phyloP scores from a whole-genome alignment of 2,329 filamentous ascomycete genomes.

The Colletotrichum echinochloae region DNA sequence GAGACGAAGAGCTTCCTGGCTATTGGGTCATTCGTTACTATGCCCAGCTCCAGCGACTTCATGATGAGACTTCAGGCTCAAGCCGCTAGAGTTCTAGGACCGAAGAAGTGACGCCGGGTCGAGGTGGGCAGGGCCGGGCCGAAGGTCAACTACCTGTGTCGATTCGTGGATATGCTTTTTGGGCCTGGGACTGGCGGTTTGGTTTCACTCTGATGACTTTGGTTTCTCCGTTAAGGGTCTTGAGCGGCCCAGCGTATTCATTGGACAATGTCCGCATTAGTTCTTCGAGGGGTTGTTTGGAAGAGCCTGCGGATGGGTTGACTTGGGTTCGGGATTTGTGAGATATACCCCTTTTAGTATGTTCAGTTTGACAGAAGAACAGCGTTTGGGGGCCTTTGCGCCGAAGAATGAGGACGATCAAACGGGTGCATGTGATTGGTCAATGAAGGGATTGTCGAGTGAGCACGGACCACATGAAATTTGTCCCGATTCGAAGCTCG shows the following conservation, averaged over 20 bases:
- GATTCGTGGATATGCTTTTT: background rate
- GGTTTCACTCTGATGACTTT: background rate
- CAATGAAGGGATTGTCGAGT: background rate
- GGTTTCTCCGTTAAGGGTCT: background rate
- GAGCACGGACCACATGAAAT: slow-evolving; percentile 40
- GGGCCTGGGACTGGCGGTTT: background rate
- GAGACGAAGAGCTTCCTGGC: slow-evolving; percentile 2
- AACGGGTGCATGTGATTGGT: slow-evolving; percentile 30
- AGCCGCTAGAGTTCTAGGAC: too few species aligned
- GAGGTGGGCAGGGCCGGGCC: too few species aligned
- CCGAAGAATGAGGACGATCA: background rate
- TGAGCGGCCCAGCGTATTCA: background rate
- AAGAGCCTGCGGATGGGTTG: background rate
- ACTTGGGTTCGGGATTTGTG: background rate
- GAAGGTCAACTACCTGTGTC: too few species aligned
- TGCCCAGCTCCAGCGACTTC: background rate
- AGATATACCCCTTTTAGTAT: background rate
- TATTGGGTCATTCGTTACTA: background rate
- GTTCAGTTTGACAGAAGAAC: background rate
- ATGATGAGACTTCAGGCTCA: background rate
- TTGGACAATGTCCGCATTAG: background rate
- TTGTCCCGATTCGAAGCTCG: slow-evolving; percentile 37
- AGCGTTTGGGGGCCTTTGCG: background rate
- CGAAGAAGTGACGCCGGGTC: background rate
- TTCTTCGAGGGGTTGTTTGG: background rate